Evolutionary conservation across 768 basidiomycete genomes (phyloP).

Genomic region (Tricholoma bakamatsutake): DNA sequence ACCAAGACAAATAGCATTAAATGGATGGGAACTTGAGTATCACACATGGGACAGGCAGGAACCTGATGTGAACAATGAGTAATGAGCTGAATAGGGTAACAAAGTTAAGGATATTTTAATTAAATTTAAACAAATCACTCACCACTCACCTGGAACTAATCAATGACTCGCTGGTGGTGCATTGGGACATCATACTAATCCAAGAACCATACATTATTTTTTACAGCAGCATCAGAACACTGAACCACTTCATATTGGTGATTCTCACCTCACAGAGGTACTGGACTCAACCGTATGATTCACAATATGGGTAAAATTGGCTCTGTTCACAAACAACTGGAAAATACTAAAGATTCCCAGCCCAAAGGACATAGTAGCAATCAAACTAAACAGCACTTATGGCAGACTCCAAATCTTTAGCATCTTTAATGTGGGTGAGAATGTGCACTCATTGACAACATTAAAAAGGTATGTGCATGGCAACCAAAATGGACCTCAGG

Average conservation of each 20-base stretch:
- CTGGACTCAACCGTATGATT: background rate
- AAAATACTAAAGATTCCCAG: background rate
- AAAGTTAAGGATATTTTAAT: background rate
- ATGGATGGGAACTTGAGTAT: background rate
- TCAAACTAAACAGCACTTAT: background rate
- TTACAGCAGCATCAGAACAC: no score
- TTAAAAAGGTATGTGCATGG: background rate
- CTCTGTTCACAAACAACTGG: background rate
- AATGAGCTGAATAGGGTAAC: background rate
- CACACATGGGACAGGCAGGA: background rate
- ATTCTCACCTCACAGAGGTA: background rate
- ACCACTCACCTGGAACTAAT: background rate
- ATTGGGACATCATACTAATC: no score
- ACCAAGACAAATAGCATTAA: background rate
- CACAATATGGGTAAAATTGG: no score
- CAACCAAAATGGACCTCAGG: background rate
- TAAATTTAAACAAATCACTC: background rate
- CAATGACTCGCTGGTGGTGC: background rate
- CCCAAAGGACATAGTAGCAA: background rate
- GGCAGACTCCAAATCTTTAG: background rate
- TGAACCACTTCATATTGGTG: background rate
- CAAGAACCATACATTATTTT: no score
- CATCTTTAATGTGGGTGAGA: background rate
- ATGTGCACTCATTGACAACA: background rate
- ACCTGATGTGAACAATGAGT: no score